Base-by-base conservation (phyloP, 352 stramenopile species). In the Lagenidium sp. region DNA sequence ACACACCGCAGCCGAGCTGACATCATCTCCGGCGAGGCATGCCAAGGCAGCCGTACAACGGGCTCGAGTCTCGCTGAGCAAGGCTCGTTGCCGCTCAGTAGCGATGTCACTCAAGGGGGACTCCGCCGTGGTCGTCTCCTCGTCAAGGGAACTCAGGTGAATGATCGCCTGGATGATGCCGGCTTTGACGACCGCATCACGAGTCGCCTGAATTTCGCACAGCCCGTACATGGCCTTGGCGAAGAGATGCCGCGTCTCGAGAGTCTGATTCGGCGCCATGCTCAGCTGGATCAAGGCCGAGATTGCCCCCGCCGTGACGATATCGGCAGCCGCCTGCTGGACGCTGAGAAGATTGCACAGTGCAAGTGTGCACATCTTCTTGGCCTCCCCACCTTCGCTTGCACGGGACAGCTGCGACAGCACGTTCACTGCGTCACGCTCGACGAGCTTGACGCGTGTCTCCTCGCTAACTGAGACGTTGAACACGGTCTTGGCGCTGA, bases 311-410 rank as follows among this genome's bases (percentile, higher is more conserved):
- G 71, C 64, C 8, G 62, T 63, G 37, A 87, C 63, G 38, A 89
- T 87, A 20, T 87, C 73, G 0, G 71, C 57, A 4, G 74, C 73
- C 13, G 74, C 75, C 38, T 87, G 77, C 11, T 85, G 69, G 4
- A 89, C 79, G 37, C 62, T 83, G 4, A 92, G 49, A 37, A 92
- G 42, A 41, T 89, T 92, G 35, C 76, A 92, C 7, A 92, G 36
- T 6, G 79, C 68, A 4, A 92, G 44, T 0, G 76, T 92, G 44
- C 71, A 85, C 72, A 92, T 82, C 41, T 83, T 77, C 44, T 81
- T 80, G 12, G 63, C 67, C 10, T 88, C 57, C 4, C 57, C 44
- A 36, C 58, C 57, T 22, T 15, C 56, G 13, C 57, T 54, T 21
- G 54, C 37, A 6, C 62, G 39, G 0, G 74, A 84, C 4, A 87